Base-by-base conservation (phyloP, 768 basidiomycete species). In the Calocybe indica region DNA sequence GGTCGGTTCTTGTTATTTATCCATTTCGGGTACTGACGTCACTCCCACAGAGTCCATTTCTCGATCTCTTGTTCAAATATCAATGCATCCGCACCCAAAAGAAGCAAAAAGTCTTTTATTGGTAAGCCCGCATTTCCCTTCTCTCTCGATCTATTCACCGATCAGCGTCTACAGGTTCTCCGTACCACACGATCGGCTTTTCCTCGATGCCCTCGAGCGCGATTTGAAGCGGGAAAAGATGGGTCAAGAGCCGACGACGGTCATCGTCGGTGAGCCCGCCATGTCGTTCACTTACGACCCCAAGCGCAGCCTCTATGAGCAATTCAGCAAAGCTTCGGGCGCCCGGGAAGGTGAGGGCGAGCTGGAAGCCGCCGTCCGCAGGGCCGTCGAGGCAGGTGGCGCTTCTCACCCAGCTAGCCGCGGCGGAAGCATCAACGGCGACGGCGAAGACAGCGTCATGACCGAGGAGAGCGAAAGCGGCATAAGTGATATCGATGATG, bases 71-170 rank as follows among this genome's bases (percentile, higher is more conserved):
- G 7, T 96, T 96, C 80, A 93, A 94, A 65, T 93, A 89, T 57
- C 92, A 94, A 62, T 95, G 93, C 62, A 96, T 97, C 55, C 82
- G 94, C 35, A 97, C 94, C 1, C 94, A 97, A 64, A 97, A 96
- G 77, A 97, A 96, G 70, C 94, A 95, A 71, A 93, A 97, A 65
- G 94, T 97, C n/a, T 97, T 96, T 61, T 96, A 90, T 64, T 97
- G 94, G 93, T 90, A 55, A 46, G 84, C 70, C 22, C 14, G 35
- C 37, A 33, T 42, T 34, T 31, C 37, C 12, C 48, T 45, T 30
- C 22, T 11, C 46, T 49, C 52, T 12, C 47, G 43, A 38, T 28
- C 13, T 30, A 33, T 32, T 45, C 7, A 48, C 2, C 2, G 31
- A 47, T 15, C 39, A 34, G 33, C 48, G 22, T 38, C 22, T 44